Percentiles rank a stretch among this genome's conserved stretches.
phyloP scores from a whole-genome alignment of 352 stramenopile genomes.

The Globisporangium irregulare region DNA sequence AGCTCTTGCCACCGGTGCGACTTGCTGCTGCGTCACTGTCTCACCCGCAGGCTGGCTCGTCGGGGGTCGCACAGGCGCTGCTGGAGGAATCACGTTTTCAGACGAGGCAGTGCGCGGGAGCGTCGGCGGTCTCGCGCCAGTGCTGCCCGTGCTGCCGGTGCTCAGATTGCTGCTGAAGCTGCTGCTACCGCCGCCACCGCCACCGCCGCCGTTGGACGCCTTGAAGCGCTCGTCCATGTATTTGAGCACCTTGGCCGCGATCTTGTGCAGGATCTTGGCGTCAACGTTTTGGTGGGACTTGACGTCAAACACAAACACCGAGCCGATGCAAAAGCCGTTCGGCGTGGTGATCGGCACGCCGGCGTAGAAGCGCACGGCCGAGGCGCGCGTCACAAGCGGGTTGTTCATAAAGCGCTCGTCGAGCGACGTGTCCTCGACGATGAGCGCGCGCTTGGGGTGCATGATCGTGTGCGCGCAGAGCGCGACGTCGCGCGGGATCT shows the following conservation, averaged over 20 bases:
- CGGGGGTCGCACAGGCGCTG: constrained; percentile 20
- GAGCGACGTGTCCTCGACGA: constrained; percentile 79
- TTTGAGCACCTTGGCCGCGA: constrained; percentile 84
- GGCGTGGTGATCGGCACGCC: constrained; percentile 79
- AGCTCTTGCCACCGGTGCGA: constrained; percentile 9
- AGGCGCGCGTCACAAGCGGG: constrained; percentile 76
- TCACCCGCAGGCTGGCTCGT: constrained; percentile 47
- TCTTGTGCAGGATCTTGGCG: constrained; percentile 84
- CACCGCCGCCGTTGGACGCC: constrained; percentile 24
- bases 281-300: constrained; percentile 75
- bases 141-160: constrained; percentile 16
- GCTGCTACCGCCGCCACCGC: background rate
- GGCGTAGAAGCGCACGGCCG: constrained; percentile 80
- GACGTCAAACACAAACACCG: constrained; percentile 85
- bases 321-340: constrained; percentile 77
- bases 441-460: constrained; percentile 75
- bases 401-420: constrained; percentile 86
- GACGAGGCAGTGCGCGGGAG: constrained; percentile 31
- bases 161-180: constrained; percentile 19
- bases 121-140: constrained; percentile 10
- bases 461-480: constrained; percentile 87
- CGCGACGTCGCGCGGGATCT: constrained; percentile 80
- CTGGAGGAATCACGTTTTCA: constrained; percentile 5
- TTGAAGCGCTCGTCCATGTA: constrained; percentile 87
- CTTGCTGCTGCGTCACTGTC: constrained; percentile 49